These are phyloP conservation scores for Quercus berberidifolia DNA, from an alignment of 306 rosid genomes.

Conservation along the genomic window DNA sequence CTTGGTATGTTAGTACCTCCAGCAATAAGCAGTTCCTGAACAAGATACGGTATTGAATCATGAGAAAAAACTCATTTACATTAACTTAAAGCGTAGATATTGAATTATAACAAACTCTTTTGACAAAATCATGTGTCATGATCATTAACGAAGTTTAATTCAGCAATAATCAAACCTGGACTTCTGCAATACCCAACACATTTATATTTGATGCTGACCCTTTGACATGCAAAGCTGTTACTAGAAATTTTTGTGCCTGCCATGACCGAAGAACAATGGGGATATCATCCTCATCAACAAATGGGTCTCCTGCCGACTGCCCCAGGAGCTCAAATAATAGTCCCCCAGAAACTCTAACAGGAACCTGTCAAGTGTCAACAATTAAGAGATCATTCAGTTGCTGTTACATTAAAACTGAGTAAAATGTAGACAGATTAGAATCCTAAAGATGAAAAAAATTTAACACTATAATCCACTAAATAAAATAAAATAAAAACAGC, in stretches of 20 bases:
- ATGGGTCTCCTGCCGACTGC: too few species aligned
- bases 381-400: background rate
- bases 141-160: background rate
- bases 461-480: background rate
- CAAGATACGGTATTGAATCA: background rate
- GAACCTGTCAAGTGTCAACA: background rate
- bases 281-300: too few species aligned
- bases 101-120: background rate
- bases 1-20: conserved; percentile 47
- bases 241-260: too few species aligned
- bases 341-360: too few species aligned
- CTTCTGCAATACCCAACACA: too few species aligned
- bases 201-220: background rate
- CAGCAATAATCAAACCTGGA: too few species aligned
- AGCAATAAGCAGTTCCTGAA: conserved; percentile 54
- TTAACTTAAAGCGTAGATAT: background rate
- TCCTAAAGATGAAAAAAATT: background rate
- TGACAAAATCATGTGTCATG: background rate
- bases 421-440: background rate
- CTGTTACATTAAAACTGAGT: background rate
- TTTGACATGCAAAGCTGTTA: too few species aligned
- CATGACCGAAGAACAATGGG: too few species aligned
- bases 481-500: background rate
- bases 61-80: conserved; percentile 5
- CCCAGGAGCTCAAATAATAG: too few species aligned